A percentile compares a stretch with the other conserved stretches of the same genome.
Evolutionary conservation across 1,139 yeast species (phyloP).

Genomic region (Scheffersomyces quercinus): DNA sequence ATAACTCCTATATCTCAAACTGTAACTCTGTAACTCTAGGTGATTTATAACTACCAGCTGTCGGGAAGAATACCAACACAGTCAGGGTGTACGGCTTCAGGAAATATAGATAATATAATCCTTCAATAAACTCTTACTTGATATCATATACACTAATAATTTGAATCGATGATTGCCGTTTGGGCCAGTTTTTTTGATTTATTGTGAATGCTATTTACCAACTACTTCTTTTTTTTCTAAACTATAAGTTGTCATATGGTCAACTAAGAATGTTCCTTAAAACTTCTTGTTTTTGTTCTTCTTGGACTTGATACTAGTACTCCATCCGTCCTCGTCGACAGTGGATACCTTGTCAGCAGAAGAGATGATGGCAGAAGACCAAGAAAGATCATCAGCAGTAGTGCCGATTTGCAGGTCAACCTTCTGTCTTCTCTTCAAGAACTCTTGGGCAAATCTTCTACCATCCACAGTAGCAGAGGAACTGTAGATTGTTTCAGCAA

Average conservation of each 20-base stretch:
- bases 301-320: slow-evolving; percentile 39
- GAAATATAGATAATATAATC: too few relatives aligned
- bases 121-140: too few relatives aligned
- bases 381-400: slow-evolving; percentile 54
- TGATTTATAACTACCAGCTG: too few relatives aligned
- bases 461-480: slow-evolving; percentile 95
- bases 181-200: slow-evolving; percentile 18
- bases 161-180: slow-evolving; percentile 8
- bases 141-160: slow-evolving; percentile 26
- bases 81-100: too few relatives aligned
- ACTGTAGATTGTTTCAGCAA: slow-evolving; percentile 89
- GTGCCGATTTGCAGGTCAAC: slow-evolving; percentile 61
- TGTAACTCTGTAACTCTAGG: too few relatives aligned
- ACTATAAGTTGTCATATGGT: background rate
- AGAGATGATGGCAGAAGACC: slow-evolving; percentile 64
- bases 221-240: background rate
- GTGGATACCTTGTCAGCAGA: slow-evolving; percentile 47
- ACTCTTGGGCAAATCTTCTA: slow-evolving; percentile 88
- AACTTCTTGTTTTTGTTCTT: slow-evolving; percentile 27
- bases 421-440: slow-evolving; percentile 70
- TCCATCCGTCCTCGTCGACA: slow-evolving; percentile 78
- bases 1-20: too few relatives aligned
- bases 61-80: too few relatives aligned
- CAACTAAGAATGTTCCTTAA: background rate
- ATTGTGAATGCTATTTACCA: background rate